Evolutionary conservation across 306 rosid species (phyloP).

Genomic region (Castanea sativa): DNA sequence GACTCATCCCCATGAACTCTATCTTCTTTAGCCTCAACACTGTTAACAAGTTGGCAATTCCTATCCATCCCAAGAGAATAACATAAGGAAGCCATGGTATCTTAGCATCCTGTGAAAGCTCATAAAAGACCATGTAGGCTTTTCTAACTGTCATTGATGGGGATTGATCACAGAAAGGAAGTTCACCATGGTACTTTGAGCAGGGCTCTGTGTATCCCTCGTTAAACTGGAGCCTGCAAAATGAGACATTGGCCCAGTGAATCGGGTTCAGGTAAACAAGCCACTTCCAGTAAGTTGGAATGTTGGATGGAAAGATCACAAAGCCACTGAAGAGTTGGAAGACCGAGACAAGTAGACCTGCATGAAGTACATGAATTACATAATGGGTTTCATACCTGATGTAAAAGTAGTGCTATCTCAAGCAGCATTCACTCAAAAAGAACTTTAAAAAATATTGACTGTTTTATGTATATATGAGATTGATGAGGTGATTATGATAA

Average conservation of each 20-base stretch:
- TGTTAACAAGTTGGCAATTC: not conserved
- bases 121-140: constrained; percentile 1
- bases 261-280: not conserved
- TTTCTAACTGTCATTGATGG: constrained; percentile 2
- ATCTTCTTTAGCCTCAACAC: not conserved
- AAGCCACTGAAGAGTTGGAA: constrained; percentile 16
- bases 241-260: constrained; percentile 16
- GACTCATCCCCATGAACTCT: not conserved
- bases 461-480: not conserved
- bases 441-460: not conserved
- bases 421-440: not conserved
- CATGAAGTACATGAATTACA: not conserved
- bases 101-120: constrained; percentile 1
- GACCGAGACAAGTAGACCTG: constrained; percentile 8
- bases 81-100: not conserved
- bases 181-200: not conserved
- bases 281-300: constrained; percentile 12
- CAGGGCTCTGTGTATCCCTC: not conserved
- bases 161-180: not conserved
- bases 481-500: not conserved
- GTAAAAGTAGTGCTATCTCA: not conserved
- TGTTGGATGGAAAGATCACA: constrained; percentile 11
- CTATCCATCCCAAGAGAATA: not conserved
- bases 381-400: not conserved
- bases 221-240: constrained; percentile 6